phyloP scores from a whole-genome alignment of 352 stramenopile species.

The Phytophthora macrochlamydospora region DNA sequence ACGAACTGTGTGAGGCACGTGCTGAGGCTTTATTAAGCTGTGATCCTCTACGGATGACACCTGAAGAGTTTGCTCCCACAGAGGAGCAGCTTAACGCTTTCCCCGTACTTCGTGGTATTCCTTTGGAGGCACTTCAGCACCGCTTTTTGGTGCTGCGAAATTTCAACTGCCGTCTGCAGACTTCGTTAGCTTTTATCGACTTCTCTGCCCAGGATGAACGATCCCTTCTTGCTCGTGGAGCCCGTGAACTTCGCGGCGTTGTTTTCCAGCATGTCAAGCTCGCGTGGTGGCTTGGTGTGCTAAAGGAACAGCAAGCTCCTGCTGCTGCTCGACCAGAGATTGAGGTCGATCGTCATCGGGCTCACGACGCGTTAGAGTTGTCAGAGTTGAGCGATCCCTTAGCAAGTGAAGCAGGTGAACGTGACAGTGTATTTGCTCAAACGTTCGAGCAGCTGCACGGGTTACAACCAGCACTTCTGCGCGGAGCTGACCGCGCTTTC shows the following conservation, averaged over 20 bases:
- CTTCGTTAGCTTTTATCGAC: slow-evolving; percentile 86
- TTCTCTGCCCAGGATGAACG: slow-evolving; percentile 67
- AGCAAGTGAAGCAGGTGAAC: slow-evolving; percentile 43
- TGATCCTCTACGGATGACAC: slow-evolving; percentile 83
- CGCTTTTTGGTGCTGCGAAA: slow-evolving; percentile 88
- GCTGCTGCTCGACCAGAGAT: slow-evolving; percentile 82
- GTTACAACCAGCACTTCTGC: slow-evolving; percentile 84
- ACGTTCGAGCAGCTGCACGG: slow-evolving; percentile 86
- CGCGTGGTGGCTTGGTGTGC: slow-evolving; percentile 86
- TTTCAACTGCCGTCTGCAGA: slow-evolving; percentile 88
- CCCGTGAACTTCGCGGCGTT: slow-evolving; percentile 63
- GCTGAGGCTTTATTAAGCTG: slow-evolving; percentile 78
- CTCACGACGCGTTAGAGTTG: slow-evolving; percentile 62
- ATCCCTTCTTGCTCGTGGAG: slow-evolving; percentile 67
- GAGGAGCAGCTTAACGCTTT: slow-evolving; percentile 69
- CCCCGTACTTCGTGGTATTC: slow-evolving; percentile 47
- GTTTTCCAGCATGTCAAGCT: slow-evolving; percentile 91
- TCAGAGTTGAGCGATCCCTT: slow-evolving; percentile 35
- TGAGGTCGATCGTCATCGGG: slow-evolving; percentile 82
- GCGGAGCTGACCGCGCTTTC: slow-evolving; percentile 88
- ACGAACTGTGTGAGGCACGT: slow-evolving; percentile 81
- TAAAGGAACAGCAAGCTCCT: slow-evolving; percentile 87
- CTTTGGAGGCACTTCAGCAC: slow-evolving; percentile 65
- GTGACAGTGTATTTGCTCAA: slow-evolving; percentile 87
- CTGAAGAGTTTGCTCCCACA: slow-evolving; percentile 78